These are phyloP conservation scores for Plasmodium knowlesi DNA, from an alignment of 169 alveolate species.

Conservation along the genomic window DNA sequence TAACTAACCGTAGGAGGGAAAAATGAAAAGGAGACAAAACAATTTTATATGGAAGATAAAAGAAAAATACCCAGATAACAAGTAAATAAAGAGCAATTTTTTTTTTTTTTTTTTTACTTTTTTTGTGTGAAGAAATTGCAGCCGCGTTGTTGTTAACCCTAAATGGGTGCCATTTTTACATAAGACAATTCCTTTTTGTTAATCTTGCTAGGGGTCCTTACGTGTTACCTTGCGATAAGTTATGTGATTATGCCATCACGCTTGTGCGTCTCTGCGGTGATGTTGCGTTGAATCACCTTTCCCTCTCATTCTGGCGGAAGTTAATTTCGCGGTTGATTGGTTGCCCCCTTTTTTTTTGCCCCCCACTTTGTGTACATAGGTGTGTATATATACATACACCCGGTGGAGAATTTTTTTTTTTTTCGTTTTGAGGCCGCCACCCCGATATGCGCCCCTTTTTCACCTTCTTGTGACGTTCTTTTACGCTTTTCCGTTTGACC, in stretches of 20 bases:
- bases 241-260: background rate
- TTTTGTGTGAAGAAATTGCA: background rate
- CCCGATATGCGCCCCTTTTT: background rate
- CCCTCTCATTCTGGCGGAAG: background rate
- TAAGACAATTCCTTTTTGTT: background rate
- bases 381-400: background rate
- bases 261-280: background rate
- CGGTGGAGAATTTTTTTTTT: background rate
- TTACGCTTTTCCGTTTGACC: background rate
- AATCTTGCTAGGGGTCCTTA: background rate
- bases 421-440: background rate
- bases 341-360: background rate
- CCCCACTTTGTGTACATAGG: background rate
- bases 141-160: background rate
- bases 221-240: background rate
- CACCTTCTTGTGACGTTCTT: background rate
- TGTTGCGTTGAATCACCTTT: background rate
- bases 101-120: no score
- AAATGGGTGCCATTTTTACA: background rate
- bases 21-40: no score
- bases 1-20: no score
- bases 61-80: no score
- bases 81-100: no score
- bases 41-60: no score
- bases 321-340: background rate